These are phyloP conservation scores for Rosellinia necatrix DNA, from an alignment of 2,329 filamentous ascomycete genomes.

Conservation along the genomic window DNA sequence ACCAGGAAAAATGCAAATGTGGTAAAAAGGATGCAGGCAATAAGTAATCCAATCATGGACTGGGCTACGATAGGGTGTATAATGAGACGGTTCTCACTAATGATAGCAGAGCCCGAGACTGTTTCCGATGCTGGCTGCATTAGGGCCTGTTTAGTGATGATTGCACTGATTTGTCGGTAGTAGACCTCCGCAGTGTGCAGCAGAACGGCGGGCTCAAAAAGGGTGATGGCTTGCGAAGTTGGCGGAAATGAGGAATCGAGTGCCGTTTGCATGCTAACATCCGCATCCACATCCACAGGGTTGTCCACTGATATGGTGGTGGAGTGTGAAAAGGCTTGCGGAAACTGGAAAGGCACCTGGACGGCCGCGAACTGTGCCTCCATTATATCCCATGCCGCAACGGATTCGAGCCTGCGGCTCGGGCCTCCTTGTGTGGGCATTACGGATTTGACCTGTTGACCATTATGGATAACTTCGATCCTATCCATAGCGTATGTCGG, in stretches of 20 bases:
- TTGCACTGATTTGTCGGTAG: neutral
- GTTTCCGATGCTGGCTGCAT: neutral
- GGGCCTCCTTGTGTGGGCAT: neutral
- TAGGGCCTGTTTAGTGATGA: neutral
- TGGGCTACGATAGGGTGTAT: neutral
- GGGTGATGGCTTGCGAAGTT: neutral
- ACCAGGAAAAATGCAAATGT: neutral
- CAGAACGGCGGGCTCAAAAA: neutral
- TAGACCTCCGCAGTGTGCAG: neutral
- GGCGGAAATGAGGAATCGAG: neutral
- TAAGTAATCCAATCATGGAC: neutral
- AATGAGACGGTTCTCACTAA: neutral
- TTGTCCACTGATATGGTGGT: no score
- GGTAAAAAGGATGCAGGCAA: neutral
- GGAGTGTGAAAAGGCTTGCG: no score
- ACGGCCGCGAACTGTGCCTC: neutral
- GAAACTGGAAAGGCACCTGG: neutral
- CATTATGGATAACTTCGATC: neutral
- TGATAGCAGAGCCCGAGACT: neutral
- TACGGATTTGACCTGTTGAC: neutral
- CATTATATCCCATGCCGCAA: slow-evolving; percentile 4
- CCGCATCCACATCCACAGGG: neutral
- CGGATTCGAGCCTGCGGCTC: neutral
- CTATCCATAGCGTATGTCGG: neutral
- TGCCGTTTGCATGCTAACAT: neutral